Percentiles rank a stretch among this genome's conserved stretches.
Conservation (phyloP, 805 yeast species). For the Candida qinlingensis region DNA sequence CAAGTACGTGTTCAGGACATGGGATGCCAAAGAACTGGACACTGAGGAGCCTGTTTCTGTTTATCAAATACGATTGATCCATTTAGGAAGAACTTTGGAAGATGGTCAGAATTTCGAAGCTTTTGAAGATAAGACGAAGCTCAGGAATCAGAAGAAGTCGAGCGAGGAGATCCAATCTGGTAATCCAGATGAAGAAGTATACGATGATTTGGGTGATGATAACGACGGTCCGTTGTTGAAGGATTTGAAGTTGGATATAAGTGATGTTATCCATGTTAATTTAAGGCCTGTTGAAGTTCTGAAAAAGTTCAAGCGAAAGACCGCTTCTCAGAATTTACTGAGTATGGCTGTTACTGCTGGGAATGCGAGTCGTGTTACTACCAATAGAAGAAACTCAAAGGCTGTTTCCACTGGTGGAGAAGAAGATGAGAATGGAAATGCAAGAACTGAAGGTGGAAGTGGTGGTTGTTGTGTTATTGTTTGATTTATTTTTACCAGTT, state of each 20-base stretch:
- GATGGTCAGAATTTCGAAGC: conserved; percentile 4
- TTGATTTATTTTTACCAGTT: not conserved
- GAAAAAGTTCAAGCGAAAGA: not conserved
- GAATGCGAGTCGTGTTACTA: not conserved
- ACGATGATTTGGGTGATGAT: conserved; percentile 6
- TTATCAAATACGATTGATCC: conserved; percentile 24
- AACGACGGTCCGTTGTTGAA: not conserved
- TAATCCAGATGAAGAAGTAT: not conserved
- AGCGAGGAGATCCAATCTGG: not conserved
- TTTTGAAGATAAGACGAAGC: not conserved
- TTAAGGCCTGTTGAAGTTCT: conserved; percentile 23
- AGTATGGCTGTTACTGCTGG: not conserved
- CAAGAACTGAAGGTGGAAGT: not conserved
- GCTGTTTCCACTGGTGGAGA: not conserved
- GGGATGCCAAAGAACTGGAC: not conserved
- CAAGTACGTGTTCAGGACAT: conserved; percentile 1
- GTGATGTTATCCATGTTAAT: conserved; percentile 27
- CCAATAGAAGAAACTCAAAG: conserved; percentile 2
- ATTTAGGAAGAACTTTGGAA: conserved; percentile 26
- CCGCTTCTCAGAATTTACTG: not conserved
- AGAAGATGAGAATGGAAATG: not conserved
- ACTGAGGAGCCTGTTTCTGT: not conserved
- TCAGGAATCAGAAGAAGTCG: not conserved
- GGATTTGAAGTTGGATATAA: conserved; percentile 17
- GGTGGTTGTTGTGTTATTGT: conserved; percentile 14